phyloP scores from a whole-genome alignment of 164 flowering plant species.

The Liriodendron chinense region DNA sequence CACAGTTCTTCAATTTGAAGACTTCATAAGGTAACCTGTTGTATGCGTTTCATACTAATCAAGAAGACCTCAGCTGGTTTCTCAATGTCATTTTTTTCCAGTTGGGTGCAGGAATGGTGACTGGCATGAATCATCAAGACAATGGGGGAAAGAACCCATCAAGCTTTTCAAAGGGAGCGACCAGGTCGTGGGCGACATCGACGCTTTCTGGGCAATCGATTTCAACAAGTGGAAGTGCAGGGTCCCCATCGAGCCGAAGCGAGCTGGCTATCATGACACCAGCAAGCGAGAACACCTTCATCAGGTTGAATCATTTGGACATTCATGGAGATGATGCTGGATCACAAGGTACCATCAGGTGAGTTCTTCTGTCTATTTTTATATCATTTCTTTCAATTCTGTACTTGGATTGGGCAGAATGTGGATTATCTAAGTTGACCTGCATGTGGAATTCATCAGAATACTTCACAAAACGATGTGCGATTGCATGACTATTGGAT shows the following conservation, averaged over 20 bases:
- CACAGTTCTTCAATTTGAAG: too few species aligned
- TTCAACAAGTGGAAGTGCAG: constrained; percentile 77
- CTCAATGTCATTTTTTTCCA: too few species aligned
- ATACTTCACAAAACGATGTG: too few species aligned
- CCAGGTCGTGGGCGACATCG: constrained; percentile 58
- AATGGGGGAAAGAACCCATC: constrained; percentile 48
- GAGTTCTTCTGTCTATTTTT: constrained; percentile 19
- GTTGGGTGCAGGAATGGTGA: constrained; percentile 23
- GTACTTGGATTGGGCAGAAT: too few species aligned
- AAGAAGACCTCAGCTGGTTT: too few species aligned
- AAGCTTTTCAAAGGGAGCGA: constrained; percentile 33
- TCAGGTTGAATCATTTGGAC: constrained; percentile 62
- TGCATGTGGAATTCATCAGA: too few species aligned
- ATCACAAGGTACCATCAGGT: constrained; percentile 61
- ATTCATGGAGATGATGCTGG: constrained; percentile 75
- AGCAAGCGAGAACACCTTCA: constrained; percentile 52
- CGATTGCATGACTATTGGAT: too few species aligned
- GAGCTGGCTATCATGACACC: constrained; percentile 69
- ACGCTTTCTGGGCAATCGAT: constrained; percentile 75
- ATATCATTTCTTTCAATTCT: too few species aligned
- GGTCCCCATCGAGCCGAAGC: constrained; percentile 80
- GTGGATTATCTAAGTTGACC: too few species aligned
- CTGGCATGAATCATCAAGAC: constrained; percentile 27
- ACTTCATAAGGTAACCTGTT: too few species aligned
- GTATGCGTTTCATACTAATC: too few species aligned